Evolutionary conservation across 495 filamentous ascomycete genomes (phyloP).

Genomic region (Penicilliopsis zonata): DNA sequence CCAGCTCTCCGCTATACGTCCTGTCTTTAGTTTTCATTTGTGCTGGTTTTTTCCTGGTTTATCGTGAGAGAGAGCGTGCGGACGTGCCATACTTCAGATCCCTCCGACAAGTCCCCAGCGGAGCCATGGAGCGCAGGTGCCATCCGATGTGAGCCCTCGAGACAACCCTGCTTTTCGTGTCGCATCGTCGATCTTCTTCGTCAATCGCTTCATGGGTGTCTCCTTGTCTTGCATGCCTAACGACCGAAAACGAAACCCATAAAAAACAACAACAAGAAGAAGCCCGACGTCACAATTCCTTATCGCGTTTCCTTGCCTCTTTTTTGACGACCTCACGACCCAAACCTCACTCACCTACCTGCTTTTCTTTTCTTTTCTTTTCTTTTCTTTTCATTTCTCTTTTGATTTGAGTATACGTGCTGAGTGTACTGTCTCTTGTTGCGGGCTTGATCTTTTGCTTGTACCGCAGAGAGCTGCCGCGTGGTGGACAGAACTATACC

Average conservation of each 20-base stretch:
- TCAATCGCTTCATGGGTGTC: constrained; percentile 1
- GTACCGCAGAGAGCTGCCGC: not conserved
- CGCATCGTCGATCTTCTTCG: constrained; percentile 5
- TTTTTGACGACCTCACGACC: constrained; percentile 28
- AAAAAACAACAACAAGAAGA: too few species aligned
- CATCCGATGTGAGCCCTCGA: constrained; percentile 11
- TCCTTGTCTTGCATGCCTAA: too few species aligned
- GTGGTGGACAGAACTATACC: constrained; percentile 3
- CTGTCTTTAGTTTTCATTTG: constrained; percentile 13
- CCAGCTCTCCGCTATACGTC: too few species aligned
- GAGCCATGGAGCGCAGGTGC: constrained; percentile 10
- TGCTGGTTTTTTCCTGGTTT: constrained; percentile 15
- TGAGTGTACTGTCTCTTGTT: constrained; percentile 1
- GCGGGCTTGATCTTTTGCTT: not conserved
- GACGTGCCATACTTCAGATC: not conserved
- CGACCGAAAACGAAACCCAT: too few species aligned
- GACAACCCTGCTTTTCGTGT: constrained; percentile 5
- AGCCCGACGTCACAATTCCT: constrained; percentile 3
- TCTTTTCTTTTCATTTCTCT: constrained; percentile 4
- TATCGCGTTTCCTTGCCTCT: constrained; percentile 15
- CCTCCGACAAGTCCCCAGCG: constrained; percentile 1
- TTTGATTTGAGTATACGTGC: constrained; percentile 4
- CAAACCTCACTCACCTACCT: constrained; percentile 16
- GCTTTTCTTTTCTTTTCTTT: constrained; percentile 12
- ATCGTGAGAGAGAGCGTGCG: constrained; percentile 4